Percentiles rank a stretch among this genome's conserved stretches.
These are phyloP conservation scores for Tremellales sp. DNA, from an alignment of 1,284 basidiomycete genomes.

Conservation along the genomic window DNA sequence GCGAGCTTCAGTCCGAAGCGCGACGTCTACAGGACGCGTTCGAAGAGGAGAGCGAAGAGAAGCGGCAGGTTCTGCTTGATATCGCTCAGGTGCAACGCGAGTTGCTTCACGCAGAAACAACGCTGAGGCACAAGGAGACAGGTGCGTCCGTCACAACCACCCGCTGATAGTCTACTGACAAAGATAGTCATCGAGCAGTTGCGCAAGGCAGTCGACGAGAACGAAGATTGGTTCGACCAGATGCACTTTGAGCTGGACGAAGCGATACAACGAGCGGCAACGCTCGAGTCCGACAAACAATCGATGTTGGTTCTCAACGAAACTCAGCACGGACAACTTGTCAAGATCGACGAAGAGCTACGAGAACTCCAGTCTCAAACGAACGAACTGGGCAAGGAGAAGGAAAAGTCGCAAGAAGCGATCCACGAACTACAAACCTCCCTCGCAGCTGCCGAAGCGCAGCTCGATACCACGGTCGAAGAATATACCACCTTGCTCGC, in stretches of 20 bases:
- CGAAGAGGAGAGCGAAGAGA: conserved; percentile 8
- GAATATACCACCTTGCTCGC: background rate
- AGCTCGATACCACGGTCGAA: background rate
- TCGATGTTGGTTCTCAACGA: background rate
- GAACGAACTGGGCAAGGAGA: background rate
- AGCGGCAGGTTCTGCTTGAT: conserved; percentile 4
- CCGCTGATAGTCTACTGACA: background rate
- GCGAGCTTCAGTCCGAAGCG: conserved; percentile 12
- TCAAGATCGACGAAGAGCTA: conserved; percentile 6
- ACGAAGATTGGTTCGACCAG: conserved; percentile 23
- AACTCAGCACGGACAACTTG: too few species aligned
- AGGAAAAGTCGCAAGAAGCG: background rate
- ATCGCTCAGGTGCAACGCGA: background rate
- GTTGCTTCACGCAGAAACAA: background rate
- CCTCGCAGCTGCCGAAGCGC: background rate
- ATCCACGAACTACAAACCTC: background rate
- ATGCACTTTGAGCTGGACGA: conserved; percentile 12
- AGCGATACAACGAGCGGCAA: background rate
- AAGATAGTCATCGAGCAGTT: conserved; percentile 21
- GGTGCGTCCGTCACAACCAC: background rate
- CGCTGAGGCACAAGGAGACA: background rate
- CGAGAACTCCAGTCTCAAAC: conserved; percentile 3
- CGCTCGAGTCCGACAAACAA: background rate
- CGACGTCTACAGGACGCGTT: conserved; percentile 6
- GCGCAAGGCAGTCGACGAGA: conserved; percentile 18